Evolutionary conservation across 1,139 yeast genomes (phyloP).

Genomic region (Taiozyma sp.): DNA sequence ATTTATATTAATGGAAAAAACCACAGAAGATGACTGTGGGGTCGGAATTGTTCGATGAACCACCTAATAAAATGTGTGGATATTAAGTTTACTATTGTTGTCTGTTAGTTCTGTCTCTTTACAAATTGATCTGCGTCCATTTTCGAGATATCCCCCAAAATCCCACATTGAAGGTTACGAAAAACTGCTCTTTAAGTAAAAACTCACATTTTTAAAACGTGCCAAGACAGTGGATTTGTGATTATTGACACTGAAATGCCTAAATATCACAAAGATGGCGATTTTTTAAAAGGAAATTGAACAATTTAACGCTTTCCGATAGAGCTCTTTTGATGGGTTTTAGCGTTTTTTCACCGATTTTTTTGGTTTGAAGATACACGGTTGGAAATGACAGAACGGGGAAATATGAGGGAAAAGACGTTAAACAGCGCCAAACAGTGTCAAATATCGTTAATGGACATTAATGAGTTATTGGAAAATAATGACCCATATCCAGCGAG

Average conservation of each 20-base stretch:
- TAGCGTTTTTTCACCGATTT: neutral
- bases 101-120: neutral
- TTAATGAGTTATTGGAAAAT: too few relatives aligned
- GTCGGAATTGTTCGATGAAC: neutral
- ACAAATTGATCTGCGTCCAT: neutral
- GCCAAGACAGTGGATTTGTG: neutral
- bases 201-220: neutral
- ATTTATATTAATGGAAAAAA: neutral
- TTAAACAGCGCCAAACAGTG: neutral
- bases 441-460: too few relatives aligned
- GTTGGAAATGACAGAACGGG: neutral
- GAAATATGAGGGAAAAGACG: neutral
- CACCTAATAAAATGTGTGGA: neutral
- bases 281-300: neutral
- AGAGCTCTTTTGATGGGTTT: neutral
- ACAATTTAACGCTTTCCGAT: neutral
- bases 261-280: neutral
- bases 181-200: neutral
- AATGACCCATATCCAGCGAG: neutral
- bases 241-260: neutral
- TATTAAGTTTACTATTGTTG: neutral
- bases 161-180: neutral
- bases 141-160: neutral
- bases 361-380: neutral
- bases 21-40: neutral